phyloP scores from a whole-genome alignment of 768 basidiomycete genomes.

The Cystobasidium tubakii region DNA sequence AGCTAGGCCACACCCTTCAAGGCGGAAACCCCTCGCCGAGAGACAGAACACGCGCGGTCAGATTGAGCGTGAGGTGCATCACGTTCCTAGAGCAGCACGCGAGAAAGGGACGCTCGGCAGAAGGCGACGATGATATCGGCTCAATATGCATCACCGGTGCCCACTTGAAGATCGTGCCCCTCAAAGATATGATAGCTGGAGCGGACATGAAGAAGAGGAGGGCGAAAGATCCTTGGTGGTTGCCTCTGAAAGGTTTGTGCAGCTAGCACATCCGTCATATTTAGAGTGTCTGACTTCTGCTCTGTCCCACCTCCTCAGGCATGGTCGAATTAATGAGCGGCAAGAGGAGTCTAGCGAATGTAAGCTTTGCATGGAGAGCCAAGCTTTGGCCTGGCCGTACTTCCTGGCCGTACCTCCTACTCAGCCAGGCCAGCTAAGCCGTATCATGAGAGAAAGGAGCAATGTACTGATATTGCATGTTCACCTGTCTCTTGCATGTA shows the following conservation, averaged over 20 bases:
- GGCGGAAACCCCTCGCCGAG: conserved; percentile 91
- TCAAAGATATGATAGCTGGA: conserved; percentile 72
- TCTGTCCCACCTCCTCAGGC: background rate
- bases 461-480: too few relatives aligned
- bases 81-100: conserved; percentile 70
- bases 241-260: conserved; percentile 37
- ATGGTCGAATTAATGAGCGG: conserved; percentile 36
- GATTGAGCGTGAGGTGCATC: conserved; percentile 88
- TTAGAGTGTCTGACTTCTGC: conserved; percentile 19
- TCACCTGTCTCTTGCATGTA: background rate
- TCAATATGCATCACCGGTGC: conserved; percentile 87
- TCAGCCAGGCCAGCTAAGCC: background rate
- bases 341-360: conserved; percentile 23
- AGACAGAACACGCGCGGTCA: conserved; percentile 83
- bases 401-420: background rate
- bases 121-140: conserved; percentile 55
- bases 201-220: conserved; percentile 87
- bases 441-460: too few relatives aligned
- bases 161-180: conserved; percentile 71
- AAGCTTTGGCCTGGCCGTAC: background rate
- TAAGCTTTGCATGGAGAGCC: conserved; percentile 11
- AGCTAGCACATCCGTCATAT: background rate
- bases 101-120: background rate
- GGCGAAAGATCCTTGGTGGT: conserved; percentile 46
- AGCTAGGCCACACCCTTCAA: conserved; percentile 92